Conservation (phyloP, 352 stramenopile species). For the Globisporangium cylindrosporum region DNA sequence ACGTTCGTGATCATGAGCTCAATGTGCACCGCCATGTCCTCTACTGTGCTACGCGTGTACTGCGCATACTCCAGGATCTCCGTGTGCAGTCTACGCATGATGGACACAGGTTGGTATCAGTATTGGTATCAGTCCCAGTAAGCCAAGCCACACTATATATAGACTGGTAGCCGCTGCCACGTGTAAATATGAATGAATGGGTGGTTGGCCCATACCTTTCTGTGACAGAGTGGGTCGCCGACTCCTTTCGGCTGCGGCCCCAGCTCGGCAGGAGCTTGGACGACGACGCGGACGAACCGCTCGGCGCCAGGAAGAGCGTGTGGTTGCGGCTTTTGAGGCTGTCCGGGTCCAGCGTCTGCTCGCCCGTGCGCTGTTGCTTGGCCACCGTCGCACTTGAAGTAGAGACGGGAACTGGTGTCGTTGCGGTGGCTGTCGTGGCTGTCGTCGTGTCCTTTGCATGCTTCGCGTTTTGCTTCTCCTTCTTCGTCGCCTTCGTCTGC, state of each 20-base stretch:
- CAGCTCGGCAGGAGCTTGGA: conserved; percentile 36
- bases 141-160: not conserved
- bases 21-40: conserved; percentile 77
- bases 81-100: conserved; percentile 41
- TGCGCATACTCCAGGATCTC: conserved; percentile 80
- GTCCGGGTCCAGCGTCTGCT: conserved; percentile 37
- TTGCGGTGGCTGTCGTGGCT: not conserved
- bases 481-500: conserved; percentile 28
- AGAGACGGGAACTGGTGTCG: conserved; percentile 6
- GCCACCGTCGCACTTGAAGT: not conserved
- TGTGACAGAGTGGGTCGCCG: conserved; percentile 23
- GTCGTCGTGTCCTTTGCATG: conserved; percentile 14
- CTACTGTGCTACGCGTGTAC: conserved; percentile 69
- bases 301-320: conserved; percentile 55
- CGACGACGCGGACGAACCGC: conserved; percentile 10
- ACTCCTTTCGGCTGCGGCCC: conserved; percentile 24
- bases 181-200: not conserved
- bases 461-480: conserved; percentile 32
- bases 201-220: conserved; percentile 14
- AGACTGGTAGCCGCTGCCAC: not conserved
- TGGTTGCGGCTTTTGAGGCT: conserved; percentile 73
- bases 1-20: conserved; percentile 84
- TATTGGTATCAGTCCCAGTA: not conserved
- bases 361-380: not conserved
- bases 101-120: not conserved